Conservation (phyloP, 139 green algal genomes). For the Tetraselmis striata region DNA sequence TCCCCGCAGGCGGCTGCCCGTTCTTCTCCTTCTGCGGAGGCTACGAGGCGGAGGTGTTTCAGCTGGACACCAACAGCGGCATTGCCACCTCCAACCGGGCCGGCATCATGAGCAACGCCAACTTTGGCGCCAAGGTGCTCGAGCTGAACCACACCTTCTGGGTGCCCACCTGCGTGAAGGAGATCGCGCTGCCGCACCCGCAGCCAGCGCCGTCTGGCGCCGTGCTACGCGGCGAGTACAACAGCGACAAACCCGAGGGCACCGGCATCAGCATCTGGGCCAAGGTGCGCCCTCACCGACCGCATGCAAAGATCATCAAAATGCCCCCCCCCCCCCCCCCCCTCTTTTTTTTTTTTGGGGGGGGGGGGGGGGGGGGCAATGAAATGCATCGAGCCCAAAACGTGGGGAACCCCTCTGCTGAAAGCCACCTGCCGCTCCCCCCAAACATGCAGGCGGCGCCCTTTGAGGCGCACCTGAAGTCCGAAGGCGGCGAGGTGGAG, state of each 20-base stretch:
- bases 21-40: neutral
- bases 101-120: neutral
- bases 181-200: neutral
- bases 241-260: neutral
- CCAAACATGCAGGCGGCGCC: neutral
- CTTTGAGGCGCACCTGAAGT: neutral
- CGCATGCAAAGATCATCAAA: too few relatives aligned
- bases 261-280: neutral
- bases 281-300: too few relatives aligned
- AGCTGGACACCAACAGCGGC: neutral
- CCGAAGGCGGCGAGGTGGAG: neutral
- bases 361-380: too few relatives aligned
- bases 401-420: too few relatives aligned
- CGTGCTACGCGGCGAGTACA: neutral
- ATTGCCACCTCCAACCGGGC: neutral
- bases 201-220: neutral
- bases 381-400: too few relatives aligned
- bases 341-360: too few relatives aligned
- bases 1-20: neutral
- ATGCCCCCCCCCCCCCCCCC: too few relatives aligned
- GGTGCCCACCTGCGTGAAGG: neutral
- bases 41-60: neutral
- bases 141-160: neutral
- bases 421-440: too few relatives aligned
- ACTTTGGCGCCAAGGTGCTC: neutral